These are phyloP conservation scores for Bretziella fagacearum DNA, from an alignment of 2,329 filamentous ascomycete species.

Conservation along the genomic window DNA sequence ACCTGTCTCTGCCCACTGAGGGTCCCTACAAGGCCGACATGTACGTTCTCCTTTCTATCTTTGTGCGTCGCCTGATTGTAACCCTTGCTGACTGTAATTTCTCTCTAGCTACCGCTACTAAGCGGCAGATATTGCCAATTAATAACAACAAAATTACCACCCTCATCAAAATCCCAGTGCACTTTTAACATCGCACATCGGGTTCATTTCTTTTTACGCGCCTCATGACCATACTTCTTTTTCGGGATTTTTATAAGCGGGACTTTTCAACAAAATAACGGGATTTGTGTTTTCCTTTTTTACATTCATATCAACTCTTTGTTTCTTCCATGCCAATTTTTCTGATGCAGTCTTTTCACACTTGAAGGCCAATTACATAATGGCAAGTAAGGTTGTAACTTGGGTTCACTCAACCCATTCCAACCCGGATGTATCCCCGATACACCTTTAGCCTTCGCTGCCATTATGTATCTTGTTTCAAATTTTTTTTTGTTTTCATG, in stretches of 20 bases:
- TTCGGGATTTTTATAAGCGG: constrained; percentile 15
- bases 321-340: constrained; percentile 17
- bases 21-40: constrained; percentile 95
- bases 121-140: constrained; percentile 16
- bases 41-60: constrained; percentile 31
- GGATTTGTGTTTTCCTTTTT: constrained; percentile 10
- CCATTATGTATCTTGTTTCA: neutral
- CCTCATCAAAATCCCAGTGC: constrained; percentile 13
- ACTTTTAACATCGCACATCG: constrained; percentile 15
- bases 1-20: constrained; percentile 69
- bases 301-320: constrained; percentile 8
- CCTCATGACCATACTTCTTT: constrained; percentile 14
- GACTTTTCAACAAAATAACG: constrained; percentile 16
- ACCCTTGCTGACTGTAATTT: constrained; percentile 15
- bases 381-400: too few species aligned
- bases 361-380: too few species aligned
- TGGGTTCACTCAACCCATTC: too few species aligned
- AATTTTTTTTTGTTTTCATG: constrained; percentile 3
- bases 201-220: constrained; percentile 12
- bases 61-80: neutral
- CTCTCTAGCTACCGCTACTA: constrained; percentile 30
- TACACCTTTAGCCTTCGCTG: neutral
- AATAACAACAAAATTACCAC: constrained; percentile 20
- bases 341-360: neutral
- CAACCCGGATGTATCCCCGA: too few species aligned